Base-by-base conservation (phyloP, 148 eudicot species). In the Hydrangea macrophylla region DNA sequence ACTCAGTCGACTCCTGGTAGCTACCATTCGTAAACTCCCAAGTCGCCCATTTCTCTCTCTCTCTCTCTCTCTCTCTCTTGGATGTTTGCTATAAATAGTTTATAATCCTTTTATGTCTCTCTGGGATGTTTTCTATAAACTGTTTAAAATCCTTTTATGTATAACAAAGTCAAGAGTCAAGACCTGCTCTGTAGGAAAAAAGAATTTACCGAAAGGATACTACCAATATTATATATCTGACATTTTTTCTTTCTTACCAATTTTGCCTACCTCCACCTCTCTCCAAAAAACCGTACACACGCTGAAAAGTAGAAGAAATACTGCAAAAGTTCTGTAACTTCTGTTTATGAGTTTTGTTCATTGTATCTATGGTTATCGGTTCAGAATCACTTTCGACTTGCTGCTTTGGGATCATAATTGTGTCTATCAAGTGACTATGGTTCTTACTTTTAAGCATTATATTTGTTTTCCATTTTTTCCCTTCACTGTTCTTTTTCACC, bases 1-100 rank as follows among this genome's bases (percentile, higher is more conserved):
- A 67, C 71, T 83, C 64, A 76, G 81, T 71, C 80, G 81, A 50
- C 81, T 83, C 74, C 69, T 83, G 83, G 86, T 83, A 83, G 26
- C 17, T 48, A 53, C 32, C 30, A 3, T 62, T 40, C 57, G 23
- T 45, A 39, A 35, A 36, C 24, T 37, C 13, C 42, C 26, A 32
- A 35, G n/a, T 30, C 2, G 20, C 37, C 28, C 22, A 60, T n/a
- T n/a, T 22, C 20, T 60, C 36, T 20, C 7, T 8, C 31, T 30
- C 17, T 58, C 12, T 37, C 20, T 33, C 18, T 24, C 27, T 60
- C 17, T 42, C 17, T 13, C 48, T 3, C 11, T 11, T 42, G 8
- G 1, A 7, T 42, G 2, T 42, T 42, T 42, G n/a, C n/a, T n/a
- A n/a, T n/a, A n/a, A n/a, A n/a, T n/a, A n/a, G n/a, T 42, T 42